A percentile compares a stretch with the other conserved stretches of the same genome.
phyloP scores from a whole-genome alignment of 805 yeast genomes.

The Blastobotrys chiropterorum region DNA sequence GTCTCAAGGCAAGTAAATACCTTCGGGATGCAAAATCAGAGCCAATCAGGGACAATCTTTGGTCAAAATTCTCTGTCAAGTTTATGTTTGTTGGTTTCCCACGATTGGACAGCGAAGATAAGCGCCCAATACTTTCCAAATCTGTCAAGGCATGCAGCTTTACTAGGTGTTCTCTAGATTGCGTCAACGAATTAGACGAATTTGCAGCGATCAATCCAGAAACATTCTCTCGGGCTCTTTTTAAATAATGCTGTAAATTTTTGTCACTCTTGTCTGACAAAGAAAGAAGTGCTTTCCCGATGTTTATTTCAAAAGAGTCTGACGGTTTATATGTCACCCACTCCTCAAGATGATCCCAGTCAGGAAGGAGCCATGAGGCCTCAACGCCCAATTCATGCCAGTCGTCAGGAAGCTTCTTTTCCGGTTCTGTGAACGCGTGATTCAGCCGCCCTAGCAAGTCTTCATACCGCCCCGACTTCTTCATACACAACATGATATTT shows the following conservation, averaged over 20 bases:
- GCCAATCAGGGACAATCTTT: slow-evolving; percentile 33
- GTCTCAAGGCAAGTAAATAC: slow-evolving; percentile 53
- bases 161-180: slow-evolving; percentile 43
- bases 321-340: slow-evolving; percentile 57
- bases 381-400: slow-evolving; percentile 68
- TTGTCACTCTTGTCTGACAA: slow-evolving; percentile 32
- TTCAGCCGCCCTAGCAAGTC: slow-evolving; percentile 51
- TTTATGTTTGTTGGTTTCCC: not conserved
- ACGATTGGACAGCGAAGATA: slow-evolving; percentile 1
- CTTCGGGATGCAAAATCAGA: slow-evolving; percentile 55
- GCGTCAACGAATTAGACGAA: slow-evolving; percentile 45
- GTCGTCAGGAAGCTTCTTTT: slow-evolving; percentile 38
- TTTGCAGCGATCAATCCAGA: slow-evolving; percentile 53
- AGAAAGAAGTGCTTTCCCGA: slow-evolving; percentile 57
- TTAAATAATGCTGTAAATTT: slow-evolving; percentile 37
- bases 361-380: slow-evolving; percentile 65
- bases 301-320: slow-evolving; percentile 51
- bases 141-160: slow-evolving; percentile 59
- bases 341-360: slow-evolving; percentile 39
- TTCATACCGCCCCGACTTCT: slow-evolving; percentile 70
- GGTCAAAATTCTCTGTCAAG: slow-evolving; percentile 16
- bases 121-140: slow-evolving; percentile 37
- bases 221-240: slow-evolving; percentile 49
- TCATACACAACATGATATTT: slow-evolving; percentile 61
- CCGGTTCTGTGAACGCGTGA: slow-evolving; percentile 20